Percentiles rank a stretch among this genome's conserved stretches.
phyloP scores from a whole-genome alignment of 2,329 filamentous ascomycete genomes.

The Colletotrichum lupini region DNA sequence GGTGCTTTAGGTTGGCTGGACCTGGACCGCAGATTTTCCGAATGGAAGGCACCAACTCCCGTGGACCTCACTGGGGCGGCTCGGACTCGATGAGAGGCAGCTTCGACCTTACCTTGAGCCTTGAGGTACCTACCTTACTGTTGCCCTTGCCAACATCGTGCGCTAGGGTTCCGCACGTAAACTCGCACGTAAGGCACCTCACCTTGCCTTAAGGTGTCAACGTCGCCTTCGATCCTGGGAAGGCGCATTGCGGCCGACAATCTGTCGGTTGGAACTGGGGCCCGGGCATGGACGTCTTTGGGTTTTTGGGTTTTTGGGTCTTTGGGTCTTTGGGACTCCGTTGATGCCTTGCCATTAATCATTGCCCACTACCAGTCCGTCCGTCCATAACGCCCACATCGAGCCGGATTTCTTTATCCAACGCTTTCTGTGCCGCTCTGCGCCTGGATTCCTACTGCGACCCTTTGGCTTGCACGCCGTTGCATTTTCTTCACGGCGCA shows the following conservation, averaged over 20 bases:
- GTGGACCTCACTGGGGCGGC: neutral
- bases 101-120: neutral
- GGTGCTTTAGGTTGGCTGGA: neutral
- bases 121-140: no score
- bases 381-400: neutral
- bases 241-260: no score
- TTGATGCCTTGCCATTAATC: neutral
- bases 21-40: neutral
- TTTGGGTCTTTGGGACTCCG: no score
- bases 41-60: neutral
- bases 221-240: no score
- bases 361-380: neutral
- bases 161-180: no score
- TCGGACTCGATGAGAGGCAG: neutral
- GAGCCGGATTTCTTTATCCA: neutral
- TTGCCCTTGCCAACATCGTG: no score
- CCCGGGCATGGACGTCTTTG: no score
- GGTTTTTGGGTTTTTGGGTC: no score
- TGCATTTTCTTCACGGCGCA: neutral
- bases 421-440: constrained; percentile 6
- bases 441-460: neutral
- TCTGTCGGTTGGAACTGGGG: no score
- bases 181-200: no score
- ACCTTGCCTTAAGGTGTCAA: no score
- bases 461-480: neutral